Evolutionary conservation across 2,329 filamentous ascomycete genomes (phyloP).

Genomic region (Botryotinia calthae): DNA sequence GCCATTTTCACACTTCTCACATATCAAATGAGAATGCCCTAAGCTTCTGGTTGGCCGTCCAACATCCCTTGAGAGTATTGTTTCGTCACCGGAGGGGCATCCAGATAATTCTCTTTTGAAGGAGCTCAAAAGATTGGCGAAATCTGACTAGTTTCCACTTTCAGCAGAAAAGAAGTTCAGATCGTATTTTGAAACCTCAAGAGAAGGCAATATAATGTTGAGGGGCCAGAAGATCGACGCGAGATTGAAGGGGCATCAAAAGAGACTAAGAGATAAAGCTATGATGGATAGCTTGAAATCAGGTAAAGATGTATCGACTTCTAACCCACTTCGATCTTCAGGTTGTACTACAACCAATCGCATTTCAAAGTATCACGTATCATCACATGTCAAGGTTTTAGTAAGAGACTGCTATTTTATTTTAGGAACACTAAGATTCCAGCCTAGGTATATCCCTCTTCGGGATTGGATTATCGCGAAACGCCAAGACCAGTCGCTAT

Average conservation of each 20-base stretch:
- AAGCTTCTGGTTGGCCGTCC: not conserved
- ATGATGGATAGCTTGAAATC: not conserved
- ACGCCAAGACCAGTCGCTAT: not conserved
- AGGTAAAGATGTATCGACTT: not conserved
- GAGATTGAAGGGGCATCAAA: not conserved
- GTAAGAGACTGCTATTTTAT: not conserved
- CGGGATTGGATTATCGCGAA: not conserved
- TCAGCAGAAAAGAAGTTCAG: not conserved
- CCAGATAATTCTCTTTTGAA: not conserved
- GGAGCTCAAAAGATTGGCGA: not conserved
- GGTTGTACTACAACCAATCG: not conserved
- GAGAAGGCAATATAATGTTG: not conserved
- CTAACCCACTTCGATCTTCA: not conserved
- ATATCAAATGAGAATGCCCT: not conserved
- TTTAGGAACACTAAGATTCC: not conserved
- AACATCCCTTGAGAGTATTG: not conserved
- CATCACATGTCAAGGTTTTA: not conserved
- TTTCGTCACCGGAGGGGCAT: not conserved
- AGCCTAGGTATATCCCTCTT: not conserved
- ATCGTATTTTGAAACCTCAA: not conserved
- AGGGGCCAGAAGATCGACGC: not conserved
- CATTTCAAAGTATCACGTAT: not conserved
- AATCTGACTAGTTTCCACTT: not conserved
- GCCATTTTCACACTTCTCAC: not conserved
- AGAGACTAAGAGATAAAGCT: not conserved